Evolutionary conservation across 2,329 filamentous ascomycete genomes (phyloP).

Genomic region (Aspergillus sclerotialis): DNA sequence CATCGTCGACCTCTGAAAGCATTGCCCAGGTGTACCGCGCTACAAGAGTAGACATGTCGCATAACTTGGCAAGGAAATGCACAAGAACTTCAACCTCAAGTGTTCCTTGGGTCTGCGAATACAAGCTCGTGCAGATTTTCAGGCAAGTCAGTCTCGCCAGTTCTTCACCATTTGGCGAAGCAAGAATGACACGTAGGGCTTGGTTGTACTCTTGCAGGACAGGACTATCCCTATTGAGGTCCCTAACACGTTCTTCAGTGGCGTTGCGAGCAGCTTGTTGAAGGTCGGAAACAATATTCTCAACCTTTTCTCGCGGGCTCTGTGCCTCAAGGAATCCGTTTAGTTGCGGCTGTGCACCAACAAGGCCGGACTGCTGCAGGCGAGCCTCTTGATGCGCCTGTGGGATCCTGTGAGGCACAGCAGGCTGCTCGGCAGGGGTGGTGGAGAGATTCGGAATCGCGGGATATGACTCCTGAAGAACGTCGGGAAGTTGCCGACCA

Average conservation of each 20-base stretch:
- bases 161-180: constrained; percentile 50
- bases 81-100: constrained; percentile 59
- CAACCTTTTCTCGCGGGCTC: constrained; percentile 47
- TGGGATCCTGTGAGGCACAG: constrained; percentile 51
- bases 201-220: constrained; percentile 55
- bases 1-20: constrained; percentile 48
- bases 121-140: constrained; percentile 51
- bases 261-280: constrained; percentile 51
- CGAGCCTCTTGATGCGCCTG: constrained; percentile 44
- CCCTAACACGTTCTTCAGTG: constrained; percentile 51
- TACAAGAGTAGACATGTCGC: constrained; percentile 52
- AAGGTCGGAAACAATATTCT: constrained; percentile 50
- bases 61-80: constrained; percentile 55
- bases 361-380: constrained; percentile 31
- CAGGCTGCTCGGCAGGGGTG: constrained; percentile 56
- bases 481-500: constrained; percentile 54
- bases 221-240: constrained; percentile 47
- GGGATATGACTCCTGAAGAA: constrained; percentile 55
- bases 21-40: constrained; percentile 45
- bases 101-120: constrained; percentile 46
- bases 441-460: constrained; percentile 55
- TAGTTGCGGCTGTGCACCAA: constrained; percentile 41
- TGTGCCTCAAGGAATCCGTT: constrained; percentile 56
- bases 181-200: constrained; percentile 47
- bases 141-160: constrained; percentile 51